A percentile compares a stretch with the other conserved stretches of the same genome.
Evolutionary conservation across 352 stramenopile genomes (phyloP).

Genomic region (Phytopythium litorale): DNA sequence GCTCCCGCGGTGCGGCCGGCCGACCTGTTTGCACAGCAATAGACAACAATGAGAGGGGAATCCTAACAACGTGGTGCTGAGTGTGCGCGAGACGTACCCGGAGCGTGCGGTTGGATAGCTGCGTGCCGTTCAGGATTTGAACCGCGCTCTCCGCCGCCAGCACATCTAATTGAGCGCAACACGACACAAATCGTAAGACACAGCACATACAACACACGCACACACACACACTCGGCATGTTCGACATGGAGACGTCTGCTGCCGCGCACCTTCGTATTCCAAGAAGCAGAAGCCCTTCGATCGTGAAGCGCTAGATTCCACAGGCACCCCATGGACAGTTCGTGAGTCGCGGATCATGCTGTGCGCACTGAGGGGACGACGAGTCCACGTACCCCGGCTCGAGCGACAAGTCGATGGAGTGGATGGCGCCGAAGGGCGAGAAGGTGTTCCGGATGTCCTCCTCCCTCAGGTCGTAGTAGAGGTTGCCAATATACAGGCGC

Average conservation of each 20-base stretch:
- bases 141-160: conserved; percentile 72
- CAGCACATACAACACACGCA: no score
- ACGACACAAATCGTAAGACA: background rate
- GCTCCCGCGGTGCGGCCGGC: conserved; percentile 70
- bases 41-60: background rate
- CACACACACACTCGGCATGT: no score
- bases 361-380: background rate
- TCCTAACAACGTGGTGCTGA: background rate
- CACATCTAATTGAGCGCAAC: conserved; percentile 32
- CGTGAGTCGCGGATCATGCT: background rate
- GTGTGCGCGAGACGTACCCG: conserved; percentile 26
- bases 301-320: conserved; percentile 34
- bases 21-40: conserved; percentile 29
- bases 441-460: conserved; percentile 69
- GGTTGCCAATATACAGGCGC: conserved; percentile 73
- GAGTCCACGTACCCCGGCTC: conserved; percentile 48
- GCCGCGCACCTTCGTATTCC: conserved; percentile 55
- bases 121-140: conserved; percentile 67
- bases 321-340: background rate
- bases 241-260: background rate
- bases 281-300: conserved; percentile 84
- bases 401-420: conserved; percentile 74
- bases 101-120: conserved; percentile 59
- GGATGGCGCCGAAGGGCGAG: conserved; percentile 59
- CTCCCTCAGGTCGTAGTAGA: conserved; percentile 84